phyloP scores from a whole-genome alignment of 768 basidiomycete species.

The Kwoniella newhampshirensis region DNA sequence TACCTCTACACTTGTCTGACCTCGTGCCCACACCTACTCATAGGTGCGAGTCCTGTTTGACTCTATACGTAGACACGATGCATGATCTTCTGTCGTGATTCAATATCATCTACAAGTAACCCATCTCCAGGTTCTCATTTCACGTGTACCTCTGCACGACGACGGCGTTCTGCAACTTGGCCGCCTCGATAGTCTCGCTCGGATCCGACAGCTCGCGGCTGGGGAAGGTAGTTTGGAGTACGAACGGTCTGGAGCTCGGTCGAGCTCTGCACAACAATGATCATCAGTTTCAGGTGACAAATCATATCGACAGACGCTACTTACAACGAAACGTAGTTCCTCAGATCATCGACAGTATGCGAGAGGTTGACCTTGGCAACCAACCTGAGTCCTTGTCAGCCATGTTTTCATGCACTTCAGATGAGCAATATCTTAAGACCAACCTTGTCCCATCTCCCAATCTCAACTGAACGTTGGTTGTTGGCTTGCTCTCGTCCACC shows the following conservation, averaged over 20 bases:
- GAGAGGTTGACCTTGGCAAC: slow-evolving; percentile 84
- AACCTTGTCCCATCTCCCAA: slow-evolving; percentile 87
- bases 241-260: slow-evolving; percentile 68
- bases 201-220: slow-evolving; percentile 69
- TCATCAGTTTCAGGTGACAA: neutral
- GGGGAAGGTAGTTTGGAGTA: slow-evolving; percentile 86
- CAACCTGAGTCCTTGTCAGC: slow-evolving; percentile 58
- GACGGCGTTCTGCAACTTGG: slow-evolving; percentile 75
- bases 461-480: slow-evolving; percentile 85
- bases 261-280: slow-evolving; percentile 60
- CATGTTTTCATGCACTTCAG: neutral
- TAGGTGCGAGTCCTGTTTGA: too few species aligned
- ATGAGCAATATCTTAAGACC: slow-evolving; percentile 11
- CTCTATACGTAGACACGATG: too few species aligned
- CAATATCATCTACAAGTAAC: too few species aligned
- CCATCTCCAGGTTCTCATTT: neutral
- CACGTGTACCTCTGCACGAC: slow-evolving; percentile 69
- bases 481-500: slow-evolving; percentile 77
- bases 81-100: too few species aligned
- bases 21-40: neutral
- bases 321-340: slow-evolving; percentile 85
- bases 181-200: slow-evolving; percentile 66
- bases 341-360: slow-evolving; percentile 80
- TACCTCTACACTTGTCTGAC: neutral
- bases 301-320: slow-evolving; percentile 50